Evolutionary conservation across 306 rosid species (phyloP).

Genomic region (Prosopis cineraria): DNA sequence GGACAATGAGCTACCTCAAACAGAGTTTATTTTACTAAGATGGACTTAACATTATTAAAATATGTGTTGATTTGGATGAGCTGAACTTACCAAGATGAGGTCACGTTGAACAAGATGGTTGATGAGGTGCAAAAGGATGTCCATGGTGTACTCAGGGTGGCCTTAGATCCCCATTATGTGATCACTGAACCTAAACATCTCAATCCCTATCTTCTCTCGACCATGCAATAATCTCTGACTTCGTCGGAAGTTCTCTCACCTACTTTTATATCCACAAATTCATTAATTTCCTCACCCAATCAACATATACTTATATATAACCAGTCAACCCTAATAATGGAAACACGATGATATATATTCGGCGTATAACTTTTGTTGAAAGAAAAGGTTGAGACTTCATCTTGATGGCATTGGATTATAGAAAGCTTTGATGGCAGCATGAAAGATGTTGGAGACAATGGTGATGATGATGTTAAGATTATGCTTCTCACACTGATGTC

Average conservation of each 20-base stretch:
- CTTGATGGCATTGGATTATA: slow-evolving; percentile 73
- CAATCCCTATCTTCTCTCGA: slow-evolving; percentile 81
- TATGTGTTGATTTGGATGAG: too few relatives aligned
- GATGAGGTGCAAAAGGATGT: slow-evolving; percentile 68
- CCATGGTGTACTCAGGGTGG: slow-evolving; percentile 87
- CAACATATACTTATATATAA: too few relatives aligned
- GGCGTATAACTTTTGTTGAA: too few relatives aligned
- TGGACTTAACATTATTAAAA: too few relatives aligned
- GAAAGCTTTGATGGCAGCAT: slow-evolving; percentile 61
- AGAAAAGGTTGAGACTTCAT: slow-evolving; percentile 54
- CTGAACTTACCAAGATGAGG: slow-evolving; percentile 59
- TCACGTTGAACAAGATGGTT: slow-evolving; percentile 63
- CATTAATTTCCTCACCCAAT: too few relatives aligned
- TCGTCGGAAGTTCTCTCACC: slow-evolving; percentile 72
- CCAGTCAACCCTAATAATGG: too few relatives aligned
- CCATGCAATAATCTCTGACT: slow-evolving; percentile 81
- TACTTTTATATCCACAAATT: too few relatives aligned
- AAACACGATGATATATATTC: too few relatives aligned
- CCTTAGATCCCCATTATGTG: slow-evolving; percentile 93
- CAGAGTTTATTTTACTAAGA: too few relatives aligned
- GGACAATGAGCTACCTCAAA: too few relatives aligned
- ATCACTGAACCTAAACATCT: slow-evolving; percentile 72
- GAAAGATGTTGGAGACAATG: slow-evolving; percentile 40
- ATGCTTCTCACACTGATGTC: slow-evolving; percentile 75
- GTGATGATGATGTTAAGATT: slow-evolving; percentile 53